These are phyloP conservation scores for Dacryopinax primogenitus DNA, from an alignment of 768 basidiomycete species.

Conservation along the genomic window DNA sequence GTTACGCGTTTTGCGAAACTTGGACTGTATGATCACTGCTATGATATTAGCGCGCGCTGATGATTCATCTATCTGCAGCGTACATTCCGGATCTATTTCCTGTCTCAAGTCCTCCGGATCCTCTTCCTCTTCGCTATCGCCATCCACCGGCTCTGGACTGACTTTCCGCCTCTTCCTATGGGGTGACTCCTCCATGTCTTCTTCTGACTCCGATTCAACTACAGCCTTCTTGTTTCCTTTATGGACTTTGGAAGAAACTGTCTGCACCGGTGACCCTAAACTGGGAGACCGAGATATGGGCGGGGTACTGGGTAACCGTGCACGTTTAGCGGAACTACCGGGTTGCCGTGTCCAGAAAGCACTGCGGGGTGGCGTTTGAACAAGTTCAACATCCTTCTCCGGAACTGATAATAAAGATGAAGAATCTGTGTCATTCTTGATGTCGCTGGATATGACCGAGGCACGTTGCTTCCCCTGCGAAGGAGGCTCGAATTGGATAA, in stretches of 20 bases:
- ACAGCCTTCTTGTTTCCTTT: constrained; percentile 10
- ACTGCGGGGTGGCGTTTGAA: constrained; percentile 4
- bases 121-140: not conserved
- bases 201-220: constrained; percentile 20
- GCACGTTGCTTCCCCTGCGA: not conserved
- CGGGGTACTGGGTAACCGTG: not conserved
- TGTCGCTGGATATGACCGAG: not conserved
- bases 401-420: not conserved
- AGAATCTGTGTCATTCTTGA: not conserved
- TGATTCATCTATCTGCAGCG: not conserved
- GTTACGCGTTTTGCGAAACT: constrained; percentile 41
- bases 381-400: not conserved
- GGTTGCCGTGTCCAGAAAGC: constrained; percentile 9
- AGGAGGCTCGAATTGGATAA: not conserved
- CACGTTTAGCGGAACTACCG: not conserved
- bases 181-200: constrained; percentile 32
- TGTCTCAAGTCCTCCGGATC: not conserved
- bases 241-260: not conserved
- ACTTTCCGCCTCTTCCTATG: constrained; percentile 48
- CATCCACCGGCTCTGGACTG: constrained; percentile 20
- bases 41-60: not conserved
- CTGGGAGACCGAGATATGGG: not conserved
- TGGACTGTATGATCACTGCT: constrained; percentile 48
- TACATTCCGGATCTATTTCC: not conserved
- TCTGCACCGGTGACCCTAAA: not conserved